Evolutionary conservation across 2,329 filamentous ascomycete genomes (phyloP).

Genomic region (Torrubiella hemipterigena): DNA sequence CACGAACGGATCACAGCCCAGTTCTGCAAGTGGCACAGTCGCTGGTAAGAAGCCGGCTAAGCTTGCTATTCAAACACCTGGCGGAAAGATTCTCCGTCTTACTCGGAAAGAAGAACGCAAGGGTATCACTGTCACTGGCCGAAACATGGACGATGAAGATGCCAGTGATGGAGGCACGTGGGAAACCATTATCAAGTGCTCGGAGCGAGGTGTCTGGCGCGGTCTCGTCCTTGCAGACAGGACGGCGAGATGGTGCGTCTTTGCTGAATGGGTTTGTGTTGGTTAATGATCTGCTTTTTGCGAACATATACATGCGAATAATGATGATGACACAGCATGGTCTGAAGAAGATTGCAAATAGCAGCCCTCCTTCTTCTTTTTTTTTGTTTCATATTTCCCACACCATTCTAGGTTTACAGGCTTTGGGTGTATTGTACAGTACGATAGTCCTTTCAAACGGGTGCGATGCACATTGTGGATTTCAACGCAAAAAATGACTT

Average conservation of each 20-base stretch:
- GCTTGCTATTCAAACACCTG: conserved; percentile 84
- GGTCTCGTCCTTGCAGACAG: conserved; percentile 73
- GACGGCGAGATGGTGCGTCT: conserved; percentile 82
- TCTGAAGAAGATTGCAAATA: neutral
- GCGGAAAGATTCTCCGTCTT: conserved; percentile 83
- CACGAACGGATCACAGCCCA: conserved; percentile 44
- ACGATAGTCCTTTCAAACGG: no score
- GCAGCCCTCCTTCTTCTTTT: neutral
- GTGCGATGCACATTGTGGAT: no score
- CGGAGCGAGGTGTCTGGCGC: conserved; percentile 69
- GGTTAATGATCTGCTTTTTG: no score
- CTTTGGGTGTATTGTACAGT: no score
- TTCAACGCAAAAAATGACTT: no score
- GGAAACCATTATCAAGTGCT: conserved; percentile 88
- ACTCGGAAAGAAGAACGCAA: conserved; percentile 67
- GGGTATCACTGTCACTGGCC: conserved; percentile 34
- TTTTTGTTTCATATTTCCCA: conserved; percentile 1
- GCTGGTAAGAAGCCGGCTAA: conserved; percentile 79
- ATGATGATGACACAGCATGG: no score
- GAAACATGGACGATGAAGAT: conserved; percentile 37
- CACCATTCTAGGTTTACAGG: no score
- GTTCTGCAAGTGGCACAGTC: conserved; percentile 37
- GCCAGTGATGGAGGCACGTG: conserved; percentile 61
- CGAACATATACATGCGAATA: no score
- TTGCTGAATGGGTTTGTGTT: conserved; percentile 69